Conservation (phyloP, 345 rosid species). For the Citrus cavaleriei region DNA sequence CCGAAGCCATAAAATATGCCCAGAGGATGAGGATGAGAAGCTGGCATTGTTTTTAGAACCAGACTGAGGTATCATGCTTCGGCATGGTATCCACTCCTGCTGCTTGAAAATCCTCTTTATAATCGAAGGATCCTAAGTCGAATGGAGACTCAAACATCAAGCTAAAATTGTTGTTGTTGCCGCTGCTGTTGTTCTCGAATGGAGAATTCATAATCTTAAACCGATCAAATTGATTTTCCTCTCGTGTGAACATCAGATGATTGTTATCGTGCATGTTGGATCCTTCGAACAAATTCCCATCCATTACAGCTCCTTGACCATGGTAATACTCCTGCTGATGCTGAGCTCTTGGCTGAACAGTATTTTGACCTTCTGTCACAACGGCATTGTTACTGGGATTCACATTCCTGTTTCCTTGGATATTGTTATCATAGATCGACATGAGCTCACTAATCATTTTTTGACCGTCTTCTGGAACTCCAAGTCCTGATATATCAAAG, state of each 20-base stretch:
- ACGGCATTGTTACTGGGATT: conserved; percentile 19
- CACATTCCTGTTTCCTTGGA: conserved; percentile 47
- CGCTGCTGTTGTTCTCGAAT: conserved; percentile 34
- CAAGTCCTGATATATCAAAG: conserved; percentile 61
- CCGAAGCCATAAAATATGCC: background rate
- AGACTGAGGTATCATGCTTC: conserved; percentile 65
- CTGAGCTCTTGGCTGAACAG: conserved; percentile 44
- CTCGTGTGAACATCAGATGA: conserved; percentile 49
- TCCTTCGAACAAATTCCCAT: conserved; percentile 55
- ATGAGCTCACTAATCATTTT: conserved; percentile 82
- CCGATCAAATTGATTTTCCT: conserved; percentile 43
- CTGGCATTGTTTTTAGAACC: conserved; percentile 44
- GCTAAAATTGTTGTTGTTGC: conserved; percentile 37
- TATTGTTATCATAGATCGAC: conserved; percentile 67
- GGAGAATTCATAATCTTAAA: conserved; percentile 41
- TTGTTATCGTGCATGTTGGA: conserved; percentile 41
- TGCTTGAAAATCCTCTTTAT: conserved; percentile 64
- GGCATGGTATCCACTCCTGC: conserved; percentile 47
- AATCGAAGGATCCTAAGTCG: conserved; percentile 57
- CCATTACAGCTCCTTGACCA: conserved; percentile 43
- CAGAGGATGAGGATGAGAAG: background rate
- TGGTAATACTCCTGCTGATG: conserved; percentile 56
- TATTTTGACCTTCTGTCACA: conserved; percentile 37
- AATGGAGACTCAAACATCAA: conserved; percentile 65
- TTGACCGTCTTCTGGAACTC: conserved; percentile 95